These are phyloP conservation scores for Ascoidea rubescens DNA, from an alignment of 805 yeast species.

Conservation along the genomic window DNA sequence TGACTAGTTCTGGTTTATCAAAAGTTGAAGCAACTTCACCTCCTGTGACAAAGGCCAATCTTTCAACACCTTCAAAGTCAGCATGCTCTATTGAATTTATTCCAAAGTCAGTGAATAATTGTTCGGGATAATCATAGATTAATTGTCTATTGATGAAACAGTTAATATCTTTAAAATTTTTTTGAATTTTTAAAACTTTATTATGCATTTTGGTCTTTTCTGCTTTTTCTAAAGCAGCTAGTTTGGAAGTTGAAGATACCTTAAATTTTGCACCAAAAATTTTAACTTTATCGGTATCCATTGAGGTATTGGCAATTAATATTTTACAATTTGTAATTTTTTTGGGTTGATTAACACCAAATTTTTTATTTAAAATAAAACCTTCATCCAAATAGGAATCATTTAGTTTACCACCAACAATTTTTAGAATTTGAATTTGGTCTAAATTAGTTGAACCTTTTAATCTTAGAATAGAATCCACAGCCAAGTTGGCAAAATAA, in stretches of 20 bases:
- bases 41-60: constrained; percentile 92
- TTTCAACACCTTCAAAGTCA: constrained; percentile 94
- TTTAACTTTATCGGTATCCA: constrained; percentile 96
- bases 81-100: constrained; percentile 96
- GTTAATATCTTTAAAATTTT: constrained; percentile 55
- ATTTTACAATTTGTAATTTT: constrained; percentile 70
- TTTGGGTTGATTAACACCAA: constrained; percentile 92
- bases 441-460: constrained; percentile 81
- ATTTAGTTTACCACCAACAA: constrained; percentile 80
- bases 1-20: constrained; percentile 79
- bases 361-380: constrained; percentile 78
- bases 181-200: constrained; percentile 80
- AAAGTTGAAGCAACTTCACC: constrained; percentile 97
- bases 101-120: constrained; percentile 72
- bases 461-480: constrained; percentile 81
- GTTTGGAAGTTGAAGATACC: constrained; percentile 87
- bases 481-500: constrained; percentile 79
- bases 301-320: constrained; percentile 85
- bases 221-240: constrained; percentile 88
- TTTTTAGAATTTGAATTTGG: constrained; percentile 86
- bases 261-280: constrained; percentile 96
- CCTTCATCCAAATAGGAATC: constrained; percentile 96
- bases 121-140: constrained; percentile 97
- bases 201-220: constrained; percentile 86
- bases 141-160: constrained; percentile 92